Percentiles rank a stretch among this genome's conserved stretches.
Evolutionary conservation across 2,329 filamentous ascomycete genomes (phyloP).

Genomic region (Ilyonectria sp.): DNA sequence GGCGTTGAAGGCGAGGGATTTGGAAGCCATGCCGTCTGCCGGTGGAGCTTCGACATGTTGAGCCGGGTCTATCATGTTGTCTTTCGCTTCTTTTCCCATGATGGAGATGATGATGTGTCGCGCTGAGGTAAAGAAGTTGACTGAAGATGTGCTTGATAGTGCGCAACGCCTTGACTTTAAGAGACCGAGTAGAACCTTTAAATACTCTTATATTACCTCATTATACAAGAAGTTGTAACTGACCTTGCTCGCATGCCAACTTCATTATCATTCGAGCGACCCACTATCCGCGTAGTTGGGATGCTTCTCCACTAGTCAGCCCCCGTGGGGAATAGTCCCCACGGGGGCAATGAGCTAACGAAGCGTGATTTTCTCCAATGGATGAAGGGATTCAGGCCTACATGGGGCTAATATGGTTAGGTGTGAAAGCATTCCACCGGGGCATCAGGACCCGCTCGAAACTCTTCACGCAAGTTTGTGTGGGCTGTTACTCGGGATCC

Average conservation of each 20-base stretch:
- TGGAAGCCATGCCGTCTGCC: background rate
- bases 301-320: background rate
- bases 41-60: slow-evolving; percentile 1
- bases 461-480: background rate
- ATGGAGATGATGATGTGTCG: background rate
- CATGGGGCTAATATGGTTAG: background rate
- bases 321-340: slow-evolving; percentile 1
- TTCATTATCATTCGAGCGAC: background rate
- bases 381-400: background rate
- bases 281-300: background rate
- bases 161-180: background rate
- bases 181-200: background rate
- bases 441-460: background rate
- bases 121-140: background rate
- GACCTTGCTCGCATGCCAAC: too few relatives aligned
- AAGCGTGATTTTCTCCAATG: background rate
- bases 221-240: background rate
- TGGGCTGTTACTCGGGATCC: background rate
- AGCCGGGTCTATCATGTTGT: background rate
- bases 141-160: too few relatives aligned
- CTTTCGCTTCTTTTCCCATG: background rate
- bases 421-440: background rate
- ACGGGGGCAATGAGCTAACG: background rate
- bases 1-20: background rate
- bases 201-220: background rate